A percentile compares a stretch with the other conserved stretches of the same genome.
Evolutionary conservation across 768 basidiomycete species (phyloP).

Genomic region (Solioccasus polychromus): DNA sequence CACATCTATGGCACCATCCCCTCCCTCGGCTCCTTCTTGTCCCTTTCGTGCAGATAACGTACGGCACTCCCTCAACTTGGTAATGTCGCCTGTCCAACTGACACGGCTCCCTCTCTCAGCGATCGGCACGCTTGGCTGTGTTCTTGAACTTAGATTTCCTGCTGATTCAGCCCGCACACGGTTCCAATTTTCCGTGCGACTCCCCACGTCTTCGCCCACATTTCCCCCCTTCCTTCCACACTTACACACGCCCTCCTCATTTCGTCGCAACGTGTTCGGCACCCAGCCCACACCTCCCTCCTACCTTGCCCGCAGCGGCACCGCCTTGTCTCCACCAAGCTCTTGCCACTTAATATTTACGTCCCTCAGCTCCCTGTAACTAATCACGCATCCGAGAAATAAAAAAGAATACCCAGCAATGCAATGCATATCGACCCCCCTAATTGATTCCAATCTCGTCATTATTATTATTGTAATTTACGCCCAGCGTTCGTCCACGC

Average conservation of each 20-base stretch:
- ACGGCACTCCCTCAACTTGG: slow-evolving; percentile 28
- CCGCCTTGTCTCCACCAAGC: slow-evolving; percentile 22
- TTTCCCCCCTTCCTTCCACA: slow-evolving; percentile 5
- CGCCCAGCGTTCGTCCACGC: slow-evolving; percentile 6
- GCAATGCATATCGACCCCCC: slow-evolving; percentile 3
- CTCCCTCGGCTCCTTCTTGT: slow-evolving; percentile 6
- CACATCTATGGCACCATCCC: slow-evolving; percentile 20
- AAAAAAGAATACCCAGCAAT: slow-evolving; percentile 7
- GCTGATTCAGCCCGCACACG: slow-evolving; percentile 25
- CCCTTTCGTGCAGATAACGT: slow-evolving; percentile 28
- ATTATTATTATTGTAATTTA: slow-evolving; percentile 7
- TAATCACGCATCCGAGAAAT: slow-evolving; percentile 11
- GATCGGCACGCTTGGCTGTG: slow-evolving; percentile 32
- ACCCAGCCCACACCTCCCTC: slow-evolving; percentile 1
- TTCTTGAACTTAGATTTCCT: slow-evolving; percentile 17
- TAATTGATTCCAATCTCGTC: slow-evolving; percentile 3
- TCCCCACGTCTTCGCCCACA: slow-evolving; percentile 3
- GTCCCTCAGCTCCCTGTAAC: slow-evolving; percentile 9
- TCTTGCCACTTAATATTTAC: slow-evolving; percentile 13
- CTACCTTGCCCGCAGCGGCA: slow-evolving; percentile 17
- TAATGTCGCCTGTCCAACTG: slow-evolving; percentile 32
- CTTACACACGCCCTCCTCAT: slow-evolving; percentile 3
- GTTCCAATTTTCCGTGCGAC: slow-evolving; percentile 7
- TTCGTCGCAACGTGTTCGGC: slow-evolving; percentile 22
- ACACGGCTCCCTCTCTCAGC: slow-evolving; percentile 27